Base-by-base conservation (phyloP, 2,329 filamentous ascomycete genomes). In the Colletotrichum orbiculare region DNA sequence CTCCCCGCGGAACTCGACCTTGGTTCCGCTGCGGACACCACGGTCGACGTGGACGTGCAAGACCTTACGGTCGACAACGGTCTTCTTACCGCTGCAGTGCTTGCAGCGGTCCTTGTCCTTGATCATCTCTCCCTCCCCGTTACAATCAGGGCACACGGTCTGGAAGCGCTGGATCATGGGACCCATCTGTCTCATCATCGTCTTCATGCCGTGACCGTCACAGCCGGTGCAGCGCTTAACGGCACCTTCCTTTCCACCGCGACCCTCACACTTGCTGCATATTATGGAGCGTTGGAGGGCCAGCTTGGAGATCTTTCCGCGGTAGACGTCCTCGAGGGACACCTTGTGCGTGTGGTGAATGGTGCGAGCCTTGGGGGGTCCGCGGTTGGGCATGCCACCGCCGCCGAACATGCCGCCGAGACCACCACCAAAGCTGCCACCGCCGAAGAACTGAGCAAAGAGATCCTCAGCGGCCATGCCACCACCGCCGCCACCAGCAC, bases 101-200 rank as follows among this genome's bases (percentile, higher is more conserved):
- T 97, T 98, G 91, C 96, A 99, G 74, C 93, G 91, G 79, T 99
- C 96, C 85, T 96, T 96, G 71, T 98, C 95, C 76, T 93, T 93
- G 79, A 99, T 95, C 70, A 91, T 94, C 84, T 99, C 96, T 67
- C 96, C 95, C 80, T 99, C 96, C 69, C 96, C 96, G 73, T 96
- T 95, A 79, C 96, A 99, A 82, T 99, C 96, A 35, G 94, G 92
- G 87, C 96, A 99, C 73, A 97, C 94, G 37, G 95, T 98, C 86
- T 99, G 96, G 89, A 99, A 99, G 64, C 96, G 93, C 83, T 99
- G 96, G 73, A 99, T 98, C 96, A 99, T 99, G 66, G 96, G 96
- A 55, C 96, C 96, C 94, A 99, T 98, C 82, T 99, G 96, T 77
- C 96, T 92, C 96, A 99, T 97, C 95, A 99, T 98, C 45, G 93